These are phyloP conservation scores for Peronospora destructor DNA, from an alignment of 352 stramenopile genomes.

Conservation along the genomic window DNA sequence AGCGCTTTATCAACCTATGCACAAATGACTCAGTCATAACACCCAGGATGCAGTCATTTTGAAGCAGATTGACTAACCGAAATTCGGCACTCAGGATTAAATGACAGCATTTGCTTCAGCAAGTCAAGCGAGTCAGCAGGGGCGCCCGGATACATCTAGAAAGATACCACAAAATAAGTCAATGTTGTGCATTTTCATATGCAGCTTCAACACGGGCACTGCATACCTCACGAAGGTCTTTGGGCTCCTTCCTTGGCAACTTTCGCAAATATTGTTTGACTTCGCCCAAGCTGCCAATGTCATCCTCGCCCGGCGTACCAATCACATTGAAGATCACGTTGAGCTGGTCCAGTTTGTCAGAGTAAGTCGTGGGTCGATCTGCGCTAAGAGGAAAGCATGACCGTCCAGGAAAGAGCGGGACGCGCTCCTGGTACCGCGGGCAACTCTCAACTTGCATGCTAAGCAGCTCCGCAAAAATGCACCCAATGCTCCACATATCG, in stretches of 20 bases:
- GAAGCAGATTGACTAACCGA: slow-evolving; percentile 36
- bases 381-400: slow-evolving; percentile 85
- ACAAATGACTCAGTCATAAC: background rate
- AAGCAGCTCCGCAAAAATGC: slow-evolving; percentile 85
- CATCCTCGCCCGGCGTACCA: slow-evolving; percentile 86
- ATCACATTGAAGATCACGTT: slow-evolving; percentile 96
- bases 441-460: slow-evolving; percentile 87
- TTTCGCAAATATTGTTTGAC: slow-evolving; percentile 85
- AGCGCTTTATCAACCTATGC: slow-evolving; percentile 73
- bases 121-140: slow-evolving; percentile 75
- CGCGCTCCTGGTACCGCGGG: slow-evolving; percentile 77
- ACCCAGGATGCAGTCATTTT: background rate
- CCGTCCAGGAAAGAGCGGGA: slow-evolving; percentile 74
- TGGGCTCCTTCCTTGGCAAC: slow-evolving; percentile 72
- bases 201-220: background rate
- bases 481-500: slow-evolving; percentile 99
- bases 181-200: background rate
- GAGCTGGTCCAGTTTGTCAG: slow-evolving; percentile 87
- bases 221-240: slow-evolving; percentile 61
- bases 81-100: slow-evolving; percentile 78
- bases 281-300: slow-evolving; percentile 77
- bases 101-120: slow-evolving; percentile 80
- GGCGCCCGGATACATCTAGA: slow-evolving; percentile 73
- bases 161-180: slow-evolving; percentile 3
- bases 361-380: slow-evolving; percentile 77